phyloP scores from a whole-genome alignment of 1,284 basidiomycete species.

The Psilocybe mexicana region DNA sequence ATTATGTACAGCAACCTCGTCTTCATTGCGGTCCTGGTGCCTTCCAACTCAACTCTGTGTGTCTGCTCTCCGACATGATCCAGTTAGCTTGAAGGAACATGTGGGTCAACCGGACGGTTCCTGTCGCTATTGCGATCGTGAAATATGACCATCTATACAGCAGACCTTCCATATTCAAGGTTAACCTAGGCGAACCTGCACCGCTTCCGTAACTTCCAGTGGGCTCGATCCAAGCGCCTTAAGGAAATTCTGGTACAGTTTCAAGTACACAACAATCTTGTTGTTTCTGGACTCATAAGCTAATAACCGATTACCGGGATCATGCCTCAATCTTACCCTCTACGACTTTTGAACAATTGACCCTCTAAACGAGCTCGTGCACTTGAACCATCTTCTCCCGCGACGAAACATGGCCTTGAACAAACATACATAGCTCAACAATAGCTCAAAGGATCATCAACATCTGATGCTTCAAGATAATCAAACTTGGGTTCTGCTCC shows the following conservation, averaged over 20 bases:
- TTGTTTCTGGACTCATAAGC: background rate
- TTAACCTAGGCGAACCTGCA: background rate
- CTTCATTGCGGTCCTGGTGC: background rate
- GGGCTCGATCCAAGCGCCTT: background rate
- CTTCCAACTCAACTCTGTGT: background rate
- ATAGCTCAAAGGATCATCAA: background rate
- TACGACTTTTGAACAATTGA: background rate
- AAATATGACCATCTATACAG: background rate
- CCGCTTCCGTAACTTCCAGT: background rate
- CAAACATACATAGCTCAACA: background rate
- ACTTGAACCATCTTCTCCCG: conserved; percentile 1
- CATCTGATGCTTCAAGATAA: background rate
- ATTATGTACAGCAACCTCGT: background rate
- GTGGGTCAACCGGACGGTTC: background rate
- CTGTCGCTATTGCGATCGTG: background rate
- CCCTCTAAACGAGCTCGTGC: background rate
- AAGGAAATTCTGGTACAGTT: background rate
- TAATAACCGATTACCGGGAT: background rate
- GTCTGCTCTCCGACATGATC: background rate
- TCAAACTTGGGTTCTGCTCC: background rate
- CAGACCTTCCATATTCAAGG: background rate
- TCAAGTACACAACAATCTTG: background rate
- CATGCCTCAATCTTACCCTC: no score
- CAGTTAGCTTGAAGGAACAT: background rate
- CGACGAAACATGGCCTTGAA: background rate